phyloP scores from a whole-genome alignment of 805 yeast genomes.

The Komagataella mondaviorum region DNA sequence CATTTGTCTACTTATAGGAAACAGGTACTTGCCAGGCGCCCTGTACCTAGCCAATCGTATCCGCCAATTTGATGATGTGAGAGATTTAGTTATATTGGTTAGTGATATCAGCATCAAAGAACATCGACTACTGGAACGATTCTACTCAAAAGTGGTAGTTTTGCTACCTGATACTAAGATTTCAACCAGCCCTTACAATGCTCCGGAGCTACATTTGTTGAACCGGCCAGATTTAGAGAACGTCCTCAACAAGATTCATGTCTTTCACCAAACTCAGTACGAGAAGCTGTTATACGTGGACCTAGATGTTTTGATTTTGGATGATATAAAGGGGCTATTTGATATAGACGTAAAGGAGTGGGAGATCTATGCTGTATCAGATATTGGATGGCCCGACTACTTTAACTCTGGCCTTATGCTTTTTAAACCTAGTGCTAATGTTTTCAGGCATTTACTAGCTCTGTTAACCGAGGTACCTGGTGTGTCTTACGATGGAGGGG shows the following conservation, averaged over 20 bases:
- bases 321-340: constrained; percentile 17
- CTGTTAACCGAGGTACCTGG: constrained; percentile 10
- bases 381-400: constrained; percentile 86
- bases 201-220: constrained; percentile 1
- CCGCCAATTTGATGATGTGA: background rate
- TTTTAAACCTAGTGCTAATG: constrained; percentile 33
- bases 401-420: constrained; percentile 73
- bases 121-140: constrained; percentile 3
- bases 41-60: constrained; percentile 4
- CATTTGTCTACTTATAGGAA: constrained; percentile 19
- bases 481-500: constrained; percentile 74
- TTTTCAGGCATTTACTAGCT: constrained; percentile 25
- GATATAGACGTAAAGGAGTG: constrained; percentile 10
- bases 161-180: constrained; percentile 8
- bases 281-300: constrained; percentile 47
- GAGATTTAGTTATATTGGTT: constrained; percentile 1
- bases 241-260: constrained; percentile 39
- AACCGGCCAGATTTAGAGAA: constrained; percentile 16
- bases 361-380: constrained; percentile 47
- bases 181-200: background rate
- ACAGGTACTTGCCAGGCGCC: constrained; percentile 23
- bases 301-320: constrained; percentile 43
- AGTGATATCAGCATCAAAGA: constrained; percentile 8
- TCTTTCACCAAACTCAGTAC: constrained; percentile 32
- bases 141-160: constrained; percentile 9